Conservation (phyloP, 1,284 basidiomycete species). For the Vanrija pseudolonga region DNA sequence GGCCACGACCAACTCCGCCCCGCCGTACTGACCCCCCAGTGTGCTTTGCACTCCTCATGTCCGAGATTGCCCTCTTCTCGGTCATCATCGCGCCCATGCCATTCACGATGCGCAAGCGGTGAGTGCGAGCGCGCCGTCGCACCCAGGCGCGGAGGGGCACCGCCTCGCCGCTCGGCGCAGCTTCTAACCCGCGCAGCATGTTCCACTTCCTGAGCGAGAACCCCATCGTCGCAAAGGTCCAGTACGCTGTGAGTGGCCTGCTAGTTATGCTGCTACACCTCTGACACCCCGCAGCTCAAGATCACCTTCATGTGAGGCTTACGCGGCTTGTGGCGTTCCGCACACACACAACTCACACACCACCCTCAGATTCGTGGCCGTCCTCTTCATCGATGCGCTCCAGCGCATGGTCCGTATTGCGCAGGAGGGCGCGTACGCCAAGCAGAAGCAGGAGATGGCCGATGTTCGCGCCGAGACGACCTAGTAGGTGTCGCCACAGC, state of each 20-base stretch:
- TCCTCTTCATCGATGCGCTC: constrained; percentile 69
- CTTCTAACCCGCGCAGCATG: constrained; percentile 29
- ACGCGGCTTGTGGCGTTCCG: background rate
- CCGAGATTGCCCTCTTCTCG: constrained; percentile 44
- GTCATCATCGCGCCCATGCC: constrained; percentile 50
- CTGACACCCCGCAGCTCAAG: constrained; percentile 57
- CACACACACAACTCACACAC: background rate
- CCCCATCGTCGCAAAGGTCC: constrained; percentile 53
- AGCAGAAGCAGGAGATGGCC: constrained; percentile 57
- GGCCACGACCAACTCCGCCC: background rate
- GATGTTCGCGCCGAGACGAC: constrained; percentile 78
- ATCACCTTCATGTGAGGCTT: constrained; percentile 80
- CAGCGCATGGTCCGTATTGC: constrained; percentile 89
- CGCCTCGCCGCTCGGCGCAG: too few relatives aligned
- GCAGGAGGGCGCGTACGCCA: constrained; percentile 60
- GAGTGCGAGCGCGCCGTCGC: constrained; percentile 10
- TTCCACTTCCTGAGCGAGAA: constrained; percentile 51
- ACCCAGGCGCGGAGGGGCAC: too few relatives aligned
- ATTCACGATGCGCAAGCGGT: constrained; percentile 48
- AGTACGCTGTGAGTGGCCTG: constrained; percentile 49
- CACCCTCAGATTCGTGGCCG: constrained; percentile 78
- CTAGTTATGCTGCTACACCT: background rate
- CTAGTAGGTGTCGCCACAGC: constrained; percentile 51
- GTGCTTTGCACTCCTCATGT: constrained; percentile 47
- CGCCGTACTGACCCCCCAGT: constrained; percentile 26